Conservation (phyloP, 345 rosid genomes). For the Acer negundo region DNA sequence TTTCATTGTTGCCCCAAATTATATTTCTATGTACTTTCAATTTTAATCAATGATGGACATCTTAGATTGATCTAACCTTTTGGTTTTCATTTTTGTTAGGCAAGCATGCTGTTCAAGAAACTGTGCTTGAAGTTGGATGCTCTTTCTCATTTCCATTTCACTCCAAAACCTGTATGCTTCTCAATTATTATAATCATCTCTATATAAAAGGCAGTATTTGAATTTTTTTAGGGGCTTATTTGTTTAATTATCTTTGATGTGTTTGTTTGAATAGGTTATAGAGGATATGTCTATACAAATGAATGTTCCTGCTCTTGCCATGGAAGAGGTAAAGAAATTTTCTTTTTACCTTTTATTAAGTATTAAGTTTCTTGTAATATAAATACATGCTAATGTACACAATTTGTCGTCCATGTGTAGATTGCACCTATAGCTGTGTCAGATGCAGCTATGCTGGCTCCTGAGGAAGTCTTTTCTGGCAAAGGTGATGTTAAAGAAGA, state of each 20-base stretch:
- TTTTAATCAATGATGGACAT: not conserved
- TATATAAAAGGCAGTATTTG: not conserved
- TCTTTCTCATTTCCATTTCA: conserved; percentile 93
- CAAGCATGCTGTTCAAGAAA: conserved; percentile 72
- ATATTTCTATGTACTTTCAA: not conserved
- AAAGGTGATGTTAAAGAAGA: conserved; percentile 89
- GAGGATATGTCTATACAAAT: conserved; percentile 89
- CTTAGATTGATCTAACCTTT: conserved; percentile 11
- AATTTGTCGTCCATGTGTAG: conserved; percentile 38
- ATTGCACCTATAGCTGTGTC: conserved; percentile 94
- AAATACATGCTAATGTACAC: conserved; percentile 8
- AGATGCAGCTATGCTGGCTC: conserved; percentile 98
- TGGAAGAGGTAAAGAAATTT: conserved; percentile 79
- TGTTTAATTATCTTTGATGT: conserved; percentile 11
- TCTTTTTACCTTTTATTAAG: not conserved
- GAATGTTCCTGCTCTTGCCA: conserved; percentile 94
- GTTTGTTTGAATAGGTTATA: conserved; percentile 56
- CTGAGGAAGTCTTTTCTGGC: conserved; percentile 85
- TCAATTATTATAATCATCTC: conserved; percentile 9
- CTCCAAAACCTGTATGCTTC: conserved; percentile 90
- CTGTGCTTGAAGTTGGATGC: conserved; percentile 95
- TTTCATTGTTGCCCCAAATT: not conserved
- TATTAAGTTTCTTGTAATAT: not conserved
- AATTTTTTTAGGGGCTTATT: not conserved
- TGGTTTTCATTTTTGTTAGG: conserved; percentile 44